Evolutionary conservation across 2,329 filamentous ascomycete genomes (phyloP).

Genomic region (Macrophomina pseudophaseolina): DNA sequence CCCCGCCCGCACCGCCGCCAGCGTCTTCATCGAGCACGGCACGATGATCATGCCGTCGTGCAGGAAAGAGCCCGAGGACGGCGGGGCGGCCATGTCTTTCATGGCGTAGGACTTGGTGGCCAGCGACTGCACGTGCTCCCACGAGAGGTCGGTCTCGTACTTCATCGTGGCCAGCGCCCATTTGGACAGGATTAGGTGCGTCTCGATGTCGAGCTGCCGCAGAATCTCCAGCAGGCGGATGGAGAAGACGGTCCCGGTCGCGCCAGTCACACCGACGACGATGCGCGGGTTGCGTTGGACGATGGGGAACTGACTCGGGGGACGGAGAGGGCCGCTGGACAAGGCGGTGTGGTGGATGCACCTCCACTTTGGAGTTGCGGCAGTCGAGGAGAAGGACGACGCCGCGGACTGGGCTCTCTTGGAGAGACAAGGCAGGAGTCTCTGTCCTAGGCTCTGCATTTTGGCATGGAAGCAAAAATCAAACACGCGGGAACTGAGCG

Average conservation of each 20-base stretch:
- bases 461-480: no score
- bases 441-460: no score
- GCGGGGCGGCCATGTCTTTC: constrained; percentile 53
- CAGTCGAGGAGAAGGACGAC: no score
- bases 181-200: constrained; percentile 50
- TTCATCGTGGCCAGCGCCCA: constrained; percentile 53
- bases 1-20: constrained; percentile 49
- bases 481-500: no score
- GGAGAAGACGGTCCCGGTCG: constrained; percentile 53
- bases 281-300: constrained; percentile 40
- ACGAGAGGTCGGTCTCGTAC: constrained; percentile 29
- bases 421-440: no score
- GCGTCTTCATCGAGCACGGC: constrained; percentile 57
- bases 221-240: constrained; percentile 51
- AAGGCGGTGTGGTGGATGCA: no score
- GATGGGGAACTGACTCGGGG: constrained; percentile 2
- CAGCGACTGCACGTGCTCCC: constrained; percentile 21
- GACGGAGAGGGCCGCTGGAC: neutral
- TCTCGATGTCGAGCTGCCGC: constrained; percentile 52
- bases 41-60: constrained; percentile 56
- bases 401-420: no score
- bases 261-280: constrained; percentile 57
- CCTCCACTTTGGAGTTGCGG: no score
- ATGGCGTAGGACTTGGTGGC: constrained; percentile 41
- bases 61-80: constrained; percentile 53